Evolutionary conservation across 179 eudicot genomes (phyloP).

Genomic region (Patellifolia procumbens): DNA sequence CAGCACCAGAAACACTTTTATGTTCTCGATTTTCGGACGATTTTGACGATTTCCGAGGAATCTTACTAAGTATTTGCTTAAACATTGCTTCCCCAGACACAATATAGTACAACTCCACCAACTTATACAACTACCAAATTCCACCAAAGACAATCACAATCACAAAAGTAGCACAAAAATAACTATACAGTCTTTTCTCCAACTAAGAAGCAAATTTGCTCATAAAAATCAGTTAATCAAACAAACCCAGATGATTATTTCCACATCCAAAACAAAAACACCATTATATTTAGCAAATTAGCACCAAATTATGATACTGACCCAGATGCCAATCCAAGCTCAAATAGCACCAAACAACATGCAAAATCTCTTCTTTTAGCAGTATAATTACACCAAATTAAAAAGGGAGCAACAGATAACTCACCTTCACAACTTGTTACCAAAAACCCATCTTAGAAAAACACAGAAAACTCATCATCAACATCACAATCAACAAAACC

Average conservation of each 20-base stretch:
- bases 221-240: conserved; percentile 27
- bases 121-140: conserved; percentile 5
- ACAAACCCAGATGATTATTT: conserved; percentile 16
- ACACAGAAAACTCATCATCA: conserved; percentile 23
- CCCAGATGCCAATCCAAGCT: conserved; percentile 33
- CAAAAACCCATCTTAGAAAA: conserved; percentile 21
- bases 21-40: conserved; percentile 45
- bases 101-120: conserved; percentile 12
- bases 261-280: conserved; percentile 17
- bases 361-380: conserved; percentile 32
- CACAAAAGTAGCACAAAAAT: conserved; percentile 2
- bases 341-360: conserved; percentile 25
- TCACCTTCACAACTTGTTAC: conserved; percentile 20
- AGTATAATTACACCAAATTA: conserved; percentile 13
- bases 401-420: neutral
- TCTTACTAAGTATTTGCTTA: conserved; percentile 55
- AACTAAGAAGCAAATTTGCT: conserved; percentile 20
- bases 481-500: conserved; percentile 39
- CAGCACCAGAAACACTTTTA: conserved; percentile 33
- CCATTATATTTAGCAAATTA: conserved; percentile 13
- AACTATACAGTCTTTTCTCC: neutral
- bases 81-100: conserved; percentile 39
- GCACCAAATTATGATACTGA: neutral
- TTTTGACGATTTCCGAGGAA: conserved; percentile 52
- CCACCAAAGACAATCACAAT: conserved; percentile 19